These are phyloP conservation scores for Vigna reflexopilosa DNA, from an alignment of 306 rosid species.

Conservation along the genomic window DNA sequence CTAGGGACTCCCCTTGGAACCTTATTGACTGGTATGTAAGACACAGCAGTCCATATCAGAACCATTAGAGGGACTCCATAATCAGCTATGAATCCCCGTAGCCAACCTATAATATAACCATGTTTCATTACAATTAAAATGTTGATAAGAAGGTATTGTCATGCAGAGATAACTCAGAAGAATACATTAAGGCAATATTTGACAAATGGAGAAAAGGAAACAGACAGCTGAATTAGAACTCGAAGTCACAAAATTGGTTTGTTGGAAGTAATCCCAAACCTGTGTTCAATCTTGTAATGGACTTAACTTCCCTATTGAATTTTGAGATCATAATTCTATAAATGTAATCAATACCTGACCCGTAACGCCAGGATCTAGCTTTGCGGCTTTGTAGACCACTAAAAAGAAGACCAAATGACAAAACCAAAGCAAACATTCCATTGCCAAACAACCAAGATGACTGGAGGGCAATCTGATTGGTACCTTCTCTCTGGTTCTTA, in stretches of 20 bases:
- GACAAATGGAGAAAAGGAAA: slow-evolving; percentile 9
- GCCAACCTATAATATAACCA: slow-evolving; percentile 61
- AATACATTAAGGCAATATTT: background rate
- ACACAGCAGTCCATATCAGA: slow-evolving; percentile 84
- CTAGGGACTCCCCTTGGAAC: slow-evolving; percentile 94
- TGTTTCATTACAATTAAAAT: slow-evolving; percentile 39
- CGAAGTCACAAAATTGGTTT: slow-evolving; percentile 5
- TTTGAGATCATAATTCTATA: slow-evolving; percentile 22
- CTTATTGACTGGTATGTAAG: slow-evolving; percentile 82
- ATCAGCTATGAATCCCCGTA: slow-evolving; percentile 87
- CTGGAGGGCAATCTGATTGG: slow-evolving; percentile 63
- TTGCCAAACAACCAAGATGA: slow-evolving; percentile 92
- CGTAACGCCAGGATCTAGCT: slow-evolving; percentile 98
- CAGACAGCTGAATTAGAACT: slow-evolving; percentile 17
- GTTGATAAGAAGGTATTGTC: slow-evolving; percentile 16
- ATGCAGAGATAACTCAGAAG: slow-evolving; percentile 27
- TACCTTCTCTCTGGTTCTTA: slow-evolving; percentile 59
- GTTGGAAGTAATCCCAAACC: background rate
- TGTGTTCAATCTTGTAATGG: slow-evolving; percentile 13
- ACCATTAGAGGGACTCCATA: slow-evolving; percentile 97
- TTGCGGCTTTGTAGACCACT: slow-evolving; percentile 89
- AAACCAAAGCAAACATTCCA: slow-evolving; percentile 96
- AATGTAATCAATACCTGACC: slow-evolving; percentile 66
- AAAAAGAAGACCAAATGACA: slow-evolving; percentile 88
- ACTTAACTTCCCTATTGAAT: slow-evolving; percentile 1